Evolutionary conservation across 306 rosid genomes (phyloP).

Genomic region (Cotoneaster glaucophyllus): DNA sequence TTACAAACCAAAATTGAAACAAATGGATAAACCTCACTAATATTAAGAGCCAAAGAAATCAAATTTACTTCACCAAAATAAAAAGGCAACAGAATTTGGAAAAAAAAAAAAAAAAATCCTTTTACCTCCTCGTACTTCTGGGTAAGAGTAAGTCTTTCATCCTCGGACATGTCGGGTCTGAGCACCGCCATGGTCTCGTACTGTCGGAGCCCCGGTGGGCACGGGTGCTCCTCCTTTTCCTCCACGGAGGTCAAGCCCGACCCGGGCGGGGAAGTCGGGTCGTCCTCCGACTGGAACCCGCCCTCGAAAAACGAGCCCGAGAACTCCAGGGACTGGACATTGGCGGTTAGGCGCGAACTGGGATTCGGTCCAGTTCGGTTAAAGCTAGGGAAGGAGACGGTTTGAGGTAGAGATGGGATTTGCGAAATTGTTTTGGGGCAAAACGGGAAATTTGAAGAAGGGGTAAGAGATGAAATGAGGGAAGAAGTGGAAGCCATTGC

Average conservation of each 20-base stretch:
- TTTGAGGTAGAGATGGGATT: slow-evolving; percentile 13
- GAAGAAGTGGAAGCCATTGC: slow-evolving; percentile 55
- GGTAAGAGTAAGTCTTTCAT: slow-evolving; percentile 57
- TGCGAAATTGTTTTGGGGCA: slow-evolving; percentile 9
- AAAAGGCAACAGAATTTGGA: background rate
- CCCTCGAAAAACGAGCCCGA: slow-evolving; percentile 66
- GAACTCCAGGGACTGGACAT: slow-evolving; percentile 58
- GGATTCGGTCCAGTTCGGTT: slow-evolving; percentile 4
- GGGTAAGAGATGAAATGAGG: slow-evolving; percentile 33
- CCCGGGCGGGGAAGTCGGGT: slow-evolving; percentile 38
- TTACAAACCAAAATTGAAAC: background rate
- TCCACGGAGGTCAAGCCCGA: slow-evolving; percentile 43
- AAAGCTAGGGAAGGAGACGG: slow-evolving; percentile 14
- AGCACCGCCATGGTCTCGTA: slow-evolving; percentile 68
- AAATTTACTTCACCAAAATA: background rate
- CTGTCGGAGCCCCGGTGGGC: slow-evolving; percentile 71
- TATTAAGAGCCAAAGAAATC: background rate
- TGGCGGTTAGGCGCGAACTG: slow-evolving; percentile 6
- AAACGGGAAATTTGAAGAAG: slow-evolving; percentile 24
- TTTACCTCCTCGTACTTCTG: slow-evolving; percentile 83
- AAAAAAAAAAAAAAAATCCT: background rate
- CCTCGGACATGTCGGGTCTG: slow-evolving; percentile 79
- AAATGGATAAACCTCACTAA: background rate
- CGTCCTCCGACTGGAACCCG: slow-evolving; percentile 64
- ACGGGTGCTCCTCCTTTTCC: slow-evolving; percentile 80